Percentiles rank a stretch among this genome's conserved stretches.
Evolutionary conservation across 2,329 filamentous ascomycete species (phyloP).

Genomic region (Ambrosiella xylebori): DNA sequence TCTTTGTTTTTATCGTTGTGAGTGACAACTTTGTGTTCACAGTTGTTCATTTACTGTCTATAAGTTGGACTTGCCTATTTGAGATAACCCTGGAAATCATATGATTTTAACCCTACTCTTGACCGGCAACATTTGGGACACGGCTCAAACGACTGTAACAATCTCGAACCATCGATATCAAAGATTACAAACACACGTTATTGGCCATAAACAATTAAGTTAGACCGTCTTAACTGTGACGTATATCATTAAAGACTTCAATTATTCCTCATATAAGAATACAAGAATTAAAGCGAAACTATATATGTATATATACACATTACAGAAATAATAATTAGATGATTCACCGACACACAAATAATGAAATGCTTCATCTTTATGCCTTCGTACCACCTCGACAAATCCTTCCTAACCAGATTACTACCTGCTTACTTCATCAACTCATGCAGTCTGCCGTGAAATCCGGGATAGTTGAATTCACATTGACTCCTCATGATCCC

Average conservation of each 20-base stretch:
- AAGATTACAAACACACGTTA: not conserved
- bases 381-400: no score
- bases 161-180: not conserved
- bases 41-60: not conserved
- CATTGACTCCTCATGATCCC: constrained; percentile 33
- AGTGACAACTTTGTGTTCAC: not conserved
- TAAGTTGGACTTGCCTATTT: not conserved
- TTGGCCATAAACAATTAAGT: no score
- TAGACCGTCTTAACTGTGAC: no score
- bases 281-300: no score
- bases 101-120: not conserved
- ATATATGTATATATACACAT: no score
- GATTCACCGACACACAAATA: no score
- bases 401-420: not conserved
- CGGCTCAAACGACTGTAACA: no score
- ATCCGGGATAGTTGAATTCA: constrained; percentile 31
- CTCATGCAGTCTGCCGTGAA: constrained; percentile 22
- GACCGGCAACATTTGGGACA: no score
- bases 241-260: no score
- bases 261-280: no score
- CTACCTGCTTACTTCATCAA: not conserved
- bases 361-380: not conserved
- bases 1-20: not conserved
- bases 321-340: no score
- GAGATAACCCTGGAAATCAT: not conserved